A percentile compares a stretch with the other conserved stretches of the same genome.
These are phyloP conservation scores for Coemansia sp. DNA, from an alignment of 192 early-diverging fungal species.

Conservation along the genomic window DNA sequence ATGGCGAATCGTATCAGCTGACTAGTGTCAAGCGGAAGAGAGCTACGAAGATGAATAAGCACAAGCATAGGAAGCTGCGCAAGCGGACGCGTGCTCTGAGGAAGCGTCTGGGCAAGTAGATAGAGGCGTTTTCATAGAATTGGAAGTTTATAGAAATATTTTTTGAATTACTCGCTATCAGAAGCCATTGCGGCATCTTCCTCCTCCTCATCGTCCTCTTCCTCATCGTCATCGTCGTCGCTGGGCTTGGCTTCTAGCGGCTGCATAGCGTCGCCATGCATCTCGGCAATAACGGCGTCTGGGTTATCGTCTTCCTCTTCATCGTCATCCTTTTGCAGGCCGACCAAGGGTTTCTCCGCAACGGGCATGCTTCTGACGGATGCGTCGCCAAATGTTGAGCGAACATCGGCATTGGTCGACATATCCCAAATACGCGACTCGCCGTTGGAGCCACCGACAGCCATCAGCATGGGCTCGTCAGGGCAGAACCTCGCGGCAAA, in stretches of 20 bases:
- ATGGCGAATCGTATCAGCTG: slow-evolving; percentile 45
- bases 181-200: slow-evolving; percentile 35
- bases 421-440: slow-evolving; percentile 93
- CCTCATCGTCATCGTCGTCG: slow-evolving; percentile 38
- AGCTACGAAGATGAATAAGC: slow-evolving; percentile 93
- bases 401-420: slow-evolving; percentile 79
- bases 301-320: slow-evolving; percentile 54
- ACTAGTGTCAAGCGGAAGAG: slow-evolving; percentile 82
- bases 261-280: slow-evolving; percentile 19
- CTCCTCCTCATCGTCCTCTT: slow-evolving; percentile 27
- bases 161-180: slow-evolving; percentile 10
- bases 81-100: slow-evolving; percentile 75
- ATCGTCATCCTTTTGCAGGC: slow-evolving; percentile 23
- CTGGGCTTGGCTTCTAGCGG: not conserved
- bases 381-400: slow-evolving; percentile 43
- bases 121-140: not conserved
- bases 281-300: slow-evolving; percentile 44
- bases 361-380: slow-evolving; percentile 8
- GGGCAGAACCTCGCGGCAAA: slow-evolving; percentile 86
- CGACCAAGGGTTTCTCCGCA: slow-evolving; percentile 55
- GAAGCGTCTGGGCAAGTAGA: slow-evolving; percentile 70
- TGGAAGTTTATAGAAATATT: not conserved
- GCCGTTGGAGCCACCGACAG: slow-evolving; percentile 85
- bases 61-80: slow-evolving; percentile 89
- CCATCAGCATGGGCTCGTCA: slow-evolving; percentile 87